Base-by-base conservation (phyloP, 352 stramenopile species). In the Pythium dissimile region DNA sequence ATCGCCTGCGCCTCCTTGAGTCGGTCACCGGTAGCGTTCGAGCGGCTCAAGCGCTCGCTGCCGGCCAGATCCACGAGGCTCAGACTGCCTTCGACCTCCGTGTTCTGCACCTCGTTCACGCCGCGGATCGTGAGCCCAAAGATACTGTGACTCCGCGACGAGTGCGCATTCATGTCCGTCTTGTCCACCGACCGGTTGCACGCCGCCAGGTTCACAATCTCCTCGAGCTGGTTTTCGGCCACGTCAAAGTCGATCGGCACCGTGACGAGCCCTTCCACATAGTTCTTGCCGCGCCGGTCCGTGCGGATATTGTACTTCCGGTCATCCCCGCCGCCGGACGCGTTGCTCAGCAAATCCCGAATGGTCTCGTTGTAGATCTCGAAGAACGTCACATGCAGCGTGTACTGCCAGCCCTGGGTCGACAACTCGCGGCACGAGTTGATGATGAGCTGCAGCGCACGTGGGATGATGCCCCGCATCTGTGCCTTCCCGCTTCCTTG, bases 331-430 rank as follows among this genome's bases (percentile, higher is more conserved):
- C 65, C 64, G 16, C 44, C 59, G 23, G 28, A 69, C 13, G 86
- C 73, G 30, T 75, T 81, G 5, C 81, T 80, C 13, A 99, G 86
- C 47, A 99, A 72, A 71, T 99, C 97, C 27, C 94, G 92, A 30
- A 99, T 94, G n/a, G 94, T 95, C 66, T 99, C 98, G 75, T 99
- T 99, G 84, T 99, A 99, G 48, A 99, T 99, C 82, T 99, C 98
- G 61, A 99, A 92, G 66, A 99, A 99, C n/a, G 89, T 98, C 38
- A 98, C 97, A 54, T 96, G 86, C 9, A 99, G 80, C 27, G 80
- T 88, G 71, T 99, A 99, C 26, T 86, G 76, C 98, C 97, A 99
- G 26, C 89, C 92, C 71, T 96, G 87, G 5, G 66, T 70, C 27
- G 73, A 72, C 39, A 94, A 44, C 26, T 88, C 73, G 31, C 80